Evolutionary conservation across 1,284 basidiomycete species (phyloP).

Genomic region (Fomes fomentarius): DNA sequence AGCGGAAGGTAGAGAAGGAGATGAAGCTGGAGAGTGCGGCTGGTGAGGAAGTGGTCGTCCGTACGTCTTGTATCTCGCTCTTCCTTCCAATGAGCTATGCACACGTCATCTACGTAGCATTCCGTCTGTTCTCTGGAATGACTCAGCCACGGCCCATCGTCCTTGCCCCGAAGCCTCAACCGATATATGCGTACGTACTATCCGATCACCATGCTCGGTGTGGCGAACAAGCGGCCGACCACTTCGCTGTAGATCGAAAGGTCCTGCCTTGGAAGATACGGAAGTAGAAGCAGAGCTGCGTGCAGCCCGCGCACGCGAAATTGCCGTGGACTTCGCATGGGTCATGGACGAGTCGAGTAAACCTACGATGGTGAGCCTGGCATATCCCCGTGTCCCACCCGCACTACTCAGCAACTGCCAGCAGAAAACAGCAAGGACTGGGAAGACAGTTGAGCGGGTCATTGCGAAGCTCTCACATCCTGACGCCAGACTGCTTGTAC

Average conservation of each 20-base stretch:
- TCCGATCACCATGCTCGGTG: background rate
- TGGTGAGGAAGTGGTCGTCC: slow-evolving; percentile 6
- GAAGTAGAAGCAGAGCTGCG: slow-evolving; percentile 31
- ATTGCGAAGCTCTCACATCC: slow-evolving; percentile 6
- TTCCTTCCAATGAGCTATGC: no score
- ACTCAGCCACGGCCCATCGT: slow-evolving; percentile 29
- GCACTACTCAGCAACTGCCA: no score
- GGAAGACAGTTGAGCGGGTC: slow-evolving; percentile 13
- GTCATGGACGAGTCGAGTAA: slow-evolving; percentile 28
- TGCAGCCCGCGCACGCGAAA: slow-evolving; percentile 28
- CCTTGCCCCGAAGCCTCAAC: slow-evolving; percentile 30
- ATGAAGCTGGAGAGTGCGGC: background rate
- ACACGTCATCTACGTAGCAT: slow-evolving; percentile 24
- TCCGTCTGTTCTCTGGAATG: slow-evolving; percentile 36
- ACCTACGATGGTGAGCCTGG: slow-evolving; percentile 27
- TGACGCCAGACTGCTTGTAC: slow-evolving; percentile 21
- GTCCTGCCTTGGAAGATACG: slow-evolving; percentile 36
- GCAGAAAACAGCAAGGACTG: no score
- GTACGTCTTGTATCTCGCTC: slow-evolving; percentile 6
- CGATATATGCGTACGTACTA: slow-evolving; percentile 27
- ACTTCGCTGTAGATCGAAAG: slow-evolving; percentile 24
- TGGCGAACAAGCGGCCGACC: background rate
- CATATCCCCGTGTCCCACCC: background rate
- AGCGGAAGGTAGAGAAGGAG: background rate
- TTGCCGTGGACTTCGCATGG: slow-evolving; percentile 37